phyloP scores from a whole-genome alignment of 2,329 filamentous ascomycete species.

The Cytospora paraplurivora region DNA sequence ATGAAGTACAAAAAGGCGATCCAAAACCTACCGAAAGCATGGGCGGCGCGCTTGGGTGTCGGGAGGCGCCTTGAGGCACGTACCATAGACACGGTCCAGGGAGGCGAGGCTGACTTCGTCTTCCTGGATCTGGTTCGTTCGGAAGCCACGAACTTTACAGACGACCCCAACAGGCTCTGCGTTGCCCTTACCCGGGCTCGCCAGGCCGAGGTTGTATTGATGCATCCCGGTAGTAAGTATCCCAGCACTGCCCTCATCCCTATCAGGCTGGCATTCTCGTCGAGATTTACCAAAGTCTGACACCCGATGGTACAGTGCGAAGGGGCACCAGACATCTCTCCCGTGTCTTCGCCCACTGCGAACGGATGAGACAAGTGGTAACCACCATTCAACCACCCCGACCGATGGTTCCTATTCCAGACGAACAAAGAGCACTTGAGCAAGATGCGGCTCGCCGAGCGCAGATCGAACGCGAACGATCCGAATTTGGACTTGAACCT shows the following conservation, averaged over 20 bases:
- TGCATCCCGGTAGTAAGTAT: slow-evolving; percentile 36
- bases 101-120: slow-evolving; percentile 46
- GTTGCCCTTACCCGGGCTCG: slow-evolving; percentile 45
- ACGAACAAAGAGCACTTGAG: neutral
- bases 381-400: slow-evolving; percentile 4
- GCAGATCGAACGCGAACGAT: slow-evolving; percentile 8
- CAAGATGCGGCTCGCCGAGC: slow-evolving; percentile 3
- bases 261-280: neutral
- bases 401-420: neutral
- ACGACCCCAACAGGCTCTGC: slow-evolving; percentile 44
- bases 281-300: neutral
- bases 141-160: slow-evolving; percentile 42
- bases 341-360: slow-evolving; percentile 1
- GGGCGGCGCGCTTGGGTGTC: slow-evolving; percentile 35
- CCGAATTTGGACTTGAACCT: slow-evolving; percentile 8
- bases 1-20: slow-evolving; percentile 36
- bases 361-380: slow-evolving; percentile 19
- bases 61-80: slow-evolving; percentile 40
- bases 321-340: neutral
- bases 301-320: slow-evolving; percentile 1
- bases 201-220: slow-evolving; percentile 45
- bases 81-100: slow-evolving; percentile 46
- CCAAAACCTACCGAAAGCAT: slow-evolving; percentile 31
- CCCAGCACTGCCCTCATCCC: neutral
- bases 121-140: slow-evolving; percentile 47